phyloP scores from a whole-genome alignment of 2,329 filamentous ascomycete genomes.

The Dothideomycetes sp. region DNA sequence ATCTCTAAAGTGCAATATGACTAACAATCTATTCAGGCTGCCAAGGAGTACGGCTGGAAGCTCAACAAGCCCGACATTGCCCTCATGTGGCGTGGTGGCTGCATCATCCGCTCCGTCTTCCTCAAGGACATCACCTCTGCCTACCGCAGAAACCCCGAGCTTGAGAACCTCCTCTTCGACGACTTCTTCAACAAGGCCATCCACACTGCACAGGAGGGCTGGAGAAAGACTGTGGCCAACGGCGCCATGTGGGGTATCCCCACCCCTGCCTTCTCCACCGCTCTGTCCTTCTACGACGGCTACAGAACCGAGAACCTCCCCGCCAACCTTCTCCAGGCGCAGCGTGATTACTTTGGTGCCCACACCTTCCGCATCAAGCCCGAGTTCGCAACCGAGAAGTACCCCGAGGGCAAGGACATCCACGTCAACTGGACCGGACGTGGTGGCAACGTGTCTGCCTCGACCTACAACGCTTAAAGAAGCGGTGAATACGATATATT shows the following conservation, averaged over 20 bases:
- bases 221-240: constrained; percentile 87
- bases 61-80: constrained; percentile 99
- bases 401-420: constrained; percentile 75
- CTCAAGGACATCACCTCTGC: constrained; percentile 98
- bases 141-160: constrained; percentile 86
- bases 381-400: constrained; percentile 45
- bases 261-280: constrained; percentile 91
- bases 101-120: constrained; percentile 99
- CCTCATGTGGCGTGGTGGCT: constrained; percentile 99
- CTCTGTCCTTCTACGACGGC: constrained; percentile 96
- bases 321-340: constrained; percentile 95
- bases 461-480: constrained; percentile 87
- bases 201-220: constrained; percentile 81
- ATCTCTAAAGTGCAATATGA: constrained; percentile 5
- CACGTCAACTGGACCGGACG: constrained; percentile 99
- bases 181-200: constrained; percentile 99
- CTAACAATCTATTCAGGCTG: constrained; percentile 51
- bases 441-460: constrained; percentile 93
- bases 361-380: constrained; percentile 46
- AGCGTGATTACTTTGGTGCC: constrained; percentile 96
- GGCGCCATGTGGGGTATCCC: constrained; percentile 89
- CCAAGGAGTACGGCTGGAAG: constrained; percentile 95
- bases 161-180: constrained; percentile 97
- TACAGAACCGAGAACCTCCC: constrained; percentile 96
- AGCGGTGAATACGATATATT: constrained; percentile 2